phyloP scores from a whole-genome alignment of 495 filamentous ascomycete species.

The Friedmanniomyces endolithicus region DNA sequence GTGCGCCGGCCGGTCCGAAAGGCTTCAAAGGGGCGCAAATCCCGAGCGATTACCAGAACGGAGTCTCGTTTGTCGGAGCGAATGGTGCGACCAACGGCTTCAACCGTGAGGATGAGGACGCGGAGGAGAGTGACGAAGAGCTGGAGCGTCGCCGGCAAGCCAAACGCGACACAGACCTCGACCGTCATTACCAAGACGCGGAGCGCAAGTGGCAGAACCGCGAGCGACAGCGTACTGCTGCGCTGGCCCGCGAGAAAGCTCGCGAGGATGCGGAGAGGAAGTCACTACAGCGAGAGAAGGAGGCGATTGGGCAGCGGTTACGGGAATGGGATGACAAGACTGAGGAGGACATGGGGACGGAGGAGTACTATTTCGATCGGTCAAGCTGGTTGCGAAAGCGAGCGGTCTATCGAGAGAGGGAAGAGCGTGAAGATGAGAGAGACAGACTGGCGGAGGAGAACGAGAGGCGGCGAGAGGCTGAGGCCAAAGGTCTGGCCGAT shows the following conservation, averaged over 20 bases:
- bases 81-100: slow-evolving; percentile 43
- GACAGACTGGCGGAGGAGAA: slow-evolving; percentile 69
- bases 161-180: slow-evolving; percentile 59
- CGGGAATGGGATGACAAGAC: slow-evolving; percentile 80
- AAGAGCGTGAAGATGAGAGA: slow-evolving; percentile 62
- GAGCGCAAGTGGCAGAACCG: slow-evolving; percentile 84
- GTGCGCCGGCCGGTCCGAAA: slow-evolving; percentile 71
- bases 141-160: slow-evolving; percentile 57
- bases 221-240: slow-evolving; percentile 69
- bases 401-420: slow-evolving; percentile 54
- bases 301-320: slow-evolving; percentile 60
- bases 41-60: slow-evolving; percentile 66
- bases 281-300: slow-evolving; percentile 43
- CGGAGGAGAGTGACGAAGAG: slow-evolving; percentile 78
- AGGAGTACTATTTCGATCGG: slow-evolving; percentile 78
- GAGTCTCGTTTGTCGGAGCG: slow-evolving; percentile 66
- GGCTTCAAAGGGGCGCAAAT: slow-evolving; percentile 57
- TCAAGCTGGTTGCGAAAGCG: slow-evolving; percentile 76
- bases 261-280: slow-evolving; percentile 39
- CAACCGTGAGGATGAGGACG: slow-evolving; percentile 64
- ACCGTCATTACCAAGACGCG: slow-evolving; percentile 73
- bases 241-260: slow-evolving; percentile 68
- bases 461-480: slow-evolving; percentile 62
- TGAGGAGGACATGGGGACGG: slow-evolving; percentile 52
- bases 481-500: slow-evolving; percentile 77